Conservation (phyloP, 805 yeast genomes). For the Groenewaldozyma salmanticensis region DNA sequence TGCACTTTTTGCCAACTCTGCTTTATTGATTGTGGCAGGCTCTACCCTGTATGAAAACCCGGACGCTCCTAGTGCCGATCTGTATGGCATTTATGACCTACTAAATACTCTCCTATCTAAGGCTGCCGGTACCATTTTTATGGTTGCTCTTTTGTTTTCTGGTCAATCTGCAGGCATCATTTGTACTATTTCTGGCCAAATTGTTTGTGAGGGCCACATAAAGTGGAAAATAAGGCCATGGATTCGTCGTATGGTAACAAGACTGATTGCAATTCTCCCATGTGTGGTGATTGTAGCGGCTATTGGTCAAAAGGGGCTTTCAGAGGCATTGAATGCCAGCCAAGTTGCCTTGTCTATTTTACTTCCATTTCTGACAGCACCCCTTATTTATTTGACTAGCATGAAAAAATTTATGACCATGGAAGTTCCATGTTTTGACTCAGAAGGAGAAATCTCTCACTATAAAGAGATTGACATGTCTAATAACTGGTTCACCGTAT, state of each 20-base stretch:
- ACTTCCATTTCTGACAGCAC: constrained; percentile 77
- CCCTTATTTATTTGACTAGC: constrained; percentile 74
- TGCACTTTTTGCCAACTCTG: constrained; percentile 79
- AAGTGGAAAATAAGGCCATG: constrained; percentile 76
- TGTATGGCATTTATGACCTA: constrained; percentile 64
- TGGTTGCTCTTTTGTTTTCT: constrained; percentile 71
- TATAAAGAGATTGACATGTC: constrained; percentile 17
- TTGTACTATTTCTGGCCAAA: constrained; percentile 89
- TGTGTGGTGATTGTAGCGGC: constrained; percentile 62
- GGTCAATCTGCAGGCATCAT: constrained; percentile 91
- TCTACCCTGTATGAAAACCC: constrained; percentile 61
- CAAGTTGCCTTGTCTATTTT: constrained; percentile 78
- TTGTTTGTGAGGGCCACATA: constrained; percentile 84
- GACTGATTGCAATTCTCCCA: constrained; percentile 73
- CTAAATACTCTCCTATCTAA: constrained; percentile 54
- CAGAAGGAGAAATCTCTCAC: constrained; percentile 5
- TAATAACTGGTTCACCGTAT: constrained; percentile 50
- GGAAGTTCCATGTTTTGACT: neutral
- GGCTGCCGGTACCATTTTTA: constrained; percentile 74
- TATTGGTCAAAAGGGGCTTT: constrained; percentile 65
- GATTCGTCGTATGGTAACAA: constrained; percentile 66
- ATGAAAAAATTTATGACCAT: constrained; percentile 53
- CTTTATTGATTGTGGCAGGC: constrained; percentile 76
- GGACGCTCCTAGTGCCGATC: constrained; percentile 67
- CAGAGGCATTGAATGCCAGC: constrained; percentile 67